Evolutionary conservation across 148 eudicot genomes (phyloP), one percentile per base, ranked within the genome.

Genomic region (Silene uniflora): DNA sequence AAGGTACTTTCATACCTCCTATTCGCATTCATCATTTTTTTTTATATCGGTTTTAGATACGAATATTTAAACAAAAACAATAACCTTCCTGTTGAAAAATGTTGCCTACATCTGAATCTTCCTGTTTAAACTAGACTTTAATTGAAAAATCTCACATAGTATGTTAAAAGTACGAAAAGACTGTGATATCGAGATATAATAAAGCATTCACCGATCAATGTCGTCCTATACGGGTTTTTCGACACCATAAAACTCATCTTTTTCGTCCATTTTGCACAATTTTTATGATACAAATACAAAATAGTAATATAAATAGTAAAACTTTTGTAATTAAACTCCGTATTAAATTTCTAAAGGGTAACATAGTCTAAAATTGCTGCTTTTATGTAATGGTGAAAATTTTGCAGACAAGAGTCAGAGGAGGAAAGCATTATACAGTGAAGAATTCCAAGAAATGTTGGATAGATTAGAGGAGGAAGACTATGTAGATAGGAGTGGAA

Each of bases 401-500:
- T 2, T 1, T 17, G 17, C 10, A 76, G 83, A 18, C 39, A 75
- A 68, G 61, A 67, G 70, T 58, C 66, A 86, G 88, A 88, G 63
- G 85, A 86, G 42, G 85, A 86, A 52, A 76, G 88, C 76, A 81
- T 73, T 83, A 0, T 87, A 89, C 72, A 81, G 85, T 14, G 81
- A 89, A 63, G 97, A 93, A 21, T 90, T 91, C 75, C 93, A 86
- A 70, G 79, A 90, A n/a, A 84, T 89, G 89, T 69, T 90, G 60
- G 95, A 91, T 21, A 91, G 88, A 23, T 65, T 86, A 60, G 93
- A 89, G 16, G 91, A 90, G 44, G 98, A 91, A 54, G 95, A 84
- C 4, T 83, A 85, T 67, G 81, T 74, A 27, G 97, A 88, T 22
- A 90, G 81, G 69, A 73, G 83, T 7, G 88, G 86, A 9, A 86